Base-by-base conservation (phyloP, 257 asterid species). In the Euphrasia confusa region DNA sequence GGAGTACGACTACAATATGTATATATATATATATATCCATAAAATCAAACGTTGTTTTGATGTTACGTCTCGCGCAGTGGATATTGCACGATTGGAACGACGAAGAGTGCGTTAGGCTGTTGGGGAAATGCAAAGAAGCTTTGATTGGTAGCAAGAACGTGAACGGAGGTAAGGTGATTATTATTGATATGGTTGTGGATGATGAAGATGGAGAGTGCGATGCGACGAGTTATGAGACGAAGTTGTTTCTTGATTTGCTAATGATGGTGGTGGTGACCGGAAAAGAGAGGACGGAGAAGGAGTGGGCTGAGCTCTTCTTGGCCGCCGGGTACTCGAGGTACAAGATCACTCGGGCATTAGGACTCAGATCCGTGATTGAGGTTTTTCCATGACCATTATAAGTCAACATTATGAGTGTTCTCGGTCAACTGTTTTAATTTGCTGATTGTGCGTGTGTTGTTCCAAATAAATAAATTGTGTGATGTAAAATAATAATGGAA, bases 361-460 rank as follows among this genome's bases (percentile, higher is more conserved):
- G 60, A 54, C 33, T 54, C 2, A 54, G 60, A 54, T 54, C 60
- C 13, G 39, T 54, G 9, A 54, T 54, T 10, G 60, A 54, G 60
- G 60, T 54, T 24, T 54, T 54, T 12, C 60, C 60, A 26, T 54
- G 60, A 54, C 4, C 4, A 21, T 0, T 4, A 32, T 3, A 4
- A 32, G 37, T 21, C 24, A 21, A 21, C 24, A 21, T 21, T 21
- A 21, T 21, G 37, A 32, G 6, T 32, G 37, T 21, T 21, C 7
- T 35, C 39, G 39, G 40, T 35, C 40, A 35, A 35, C 40, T 44
- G 24, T 21, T 21, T 21, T 21, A 21, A 0, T 21, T 21, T 21
- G 24, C 24, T 21, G 24, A 21, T 21, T 21, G 24, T n/a, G n/a
- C n/a, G n/a, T n/a, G n/a, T 21, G 24, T 21, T 21, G 24, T 21